Evolutionary conservation across 805 yeast genomes (phyloP), one percentile per base, ranked within the genome.

Genomic region (Saturnispora galanensis): DNA sequence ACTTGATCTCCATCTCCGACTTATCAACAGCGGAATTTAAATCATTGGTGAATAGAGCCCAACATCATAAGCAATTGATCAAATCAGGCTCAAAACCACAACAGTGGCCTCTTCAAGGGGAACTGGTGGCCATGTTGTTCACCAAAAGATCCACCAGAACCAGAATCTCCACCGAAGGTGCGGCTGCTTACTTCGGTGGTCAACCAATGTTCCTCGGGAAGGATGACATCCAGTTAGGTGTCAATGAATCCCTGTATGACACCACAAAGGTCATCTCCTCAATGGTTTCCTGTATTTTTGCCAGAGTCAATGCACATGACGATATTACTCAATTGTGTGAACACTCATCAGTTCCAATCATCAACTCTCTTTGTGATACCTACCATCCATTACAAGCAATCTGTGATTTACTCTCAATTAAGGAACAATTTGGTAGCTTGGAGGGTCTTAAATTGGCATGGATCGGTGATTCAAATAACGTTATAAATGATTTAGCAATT

Each of bases 381-480:
- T 93, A 74, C 66, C 98, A 93, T 63, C 98, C 98, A 17, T 70
- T 90, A 57, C 98, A 93, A 67, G 95, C 97, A 3, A 84, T 93
- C 51, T 80, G 97, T 46, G 98, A 93, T 62, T 55, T 93, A 46
- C 67, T 86, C 52, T 89, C 97, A 3, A 83, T 93, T 48, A 78
- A 81, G 51, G 97, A 93, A 64, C 64, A 79, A 4, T 84, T 85
- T 56, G 76, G 78, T 4, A 66, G 63, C 29, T 64, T 73, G 1
- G 61, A 76, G 50, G 79, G 77, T 4, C 71, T 88, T 51, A 89
- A 87, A 55, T 66, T 90, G 40, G 79, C 96, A 2, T 90, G 98
- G 98, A 79, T 93, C 15, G 98, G 98, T 48, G 98, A 90, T 62
- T 81, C 97, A 29, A 93, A 93, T 63, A 93, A 93, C 57, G 97